Base-by-base conservation (phyloP, 106 monocot genomes). In the Phalaenopsis equestris region DNA sequence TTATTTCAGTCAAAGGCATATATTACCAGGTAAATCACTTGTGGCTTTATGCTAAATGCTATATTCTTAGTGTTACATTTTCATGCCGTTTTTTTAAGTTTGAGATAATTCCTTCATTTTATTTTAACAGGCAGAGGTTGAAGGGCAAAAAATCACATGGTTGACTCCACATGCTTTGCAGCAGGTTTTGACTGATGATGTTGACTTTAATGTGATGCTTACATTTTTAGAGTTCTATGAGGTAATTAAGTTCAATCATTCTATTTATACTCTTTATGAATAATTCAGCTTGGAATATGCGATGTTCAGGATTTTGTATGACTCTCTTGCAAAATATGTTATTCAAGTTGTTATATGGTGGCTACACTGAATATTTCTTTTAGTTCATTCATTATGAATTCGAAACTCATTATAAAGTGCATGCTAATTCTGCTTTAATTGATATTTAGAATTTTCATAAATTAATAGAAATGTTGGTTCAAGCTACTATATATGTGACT, bases 131-230 rank as follows among this genome's bases (percentile, higher is more conserved):
- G 99, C 95, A n/a, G 99, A 95, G 81, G 86, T 99, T 72, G 85
- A 93, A 79, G 95, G 95, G 73, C 90, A 94, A 85, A 99, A 91
- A 75, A 89, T 99, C 80, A 95, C 93, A 73, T 99, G 99, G 99
- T 72, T 95, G 46, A 99, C 99, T 17, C 99, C 99, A 47, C 99
- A 99, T 90, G 90, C 88, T 39, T 67, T 93, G 52, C 99, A 99
- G 46, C 99, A 99, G 88, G 89, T 91, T 78, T 78, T 99, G 79
- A 86, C 99, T 41, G 90, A 93, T 73, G 99, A 99, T 84, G 93
- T 95, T 75, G 95, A 99, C 74, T 90, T 88, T 56, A 99, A 93
- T 91, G 89, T 93, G 46, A 92, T 99, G 95, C 89, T 93, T 79
- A 91, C 94, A 24, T 99, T 99, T 86, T 78, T 90, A 49, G 99